Base-by-base conservation (phyloP, 2,329 filamentous ascomycete genomes). In the Didymellaceae sp. region DNA sequence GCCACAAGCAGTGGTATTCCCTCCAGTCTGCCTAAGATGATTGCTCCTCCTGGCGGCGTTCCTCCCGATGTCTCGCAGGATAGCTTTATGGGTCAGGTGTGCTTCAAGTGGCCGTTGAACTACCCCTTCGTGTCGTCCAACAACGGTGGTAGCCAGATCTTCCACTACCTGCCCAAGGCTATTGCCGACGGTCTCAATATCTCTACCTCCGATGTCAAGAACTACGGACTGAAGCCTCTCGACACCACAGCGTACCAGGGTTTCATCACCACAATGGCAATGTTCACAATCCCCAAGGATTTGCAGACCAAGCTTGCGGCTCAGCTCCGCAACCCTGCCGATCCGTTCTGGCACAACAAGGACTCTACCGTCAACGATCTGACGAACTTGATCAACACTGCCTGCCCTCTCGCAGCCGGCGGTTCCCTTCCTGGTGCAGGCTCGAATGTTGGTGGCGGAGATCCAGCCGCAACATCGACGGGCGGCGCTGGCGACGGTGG, bases 111-210 rank as follows among this genome's bases (percentile, higher is more conserved):
- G 66, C 82, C 84, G 1, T 81, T 96, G 61, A 93, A 95, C 76
- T 99, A 94, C 73, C 77, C 82, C 7, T 96, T 95, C 68, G 89
- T 97, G 9, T 78, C 78, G 17, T 85, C 88, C 55, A 80, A 85
- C 11, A 80, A 87, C 57, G 89, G 91, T 14, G 88, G 90, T 5
- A 85, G 85, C 30, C 93, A 97, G 74, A 90, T 99, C 65, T 96
- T 97, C 77, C 76, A 83, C 44, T 89, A 84, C 58, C 78, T 97
- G 4, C 91, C 91, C 0, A 63, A 79, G 43, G 90, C 89, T 58
- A 80, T 96, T 40, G 77, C 82, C 2, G 82, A 87, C 57, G 88
- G 84, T 33, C 77, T 96, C 8, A 71, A 72, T 43, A 71, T 80
- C 43, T 63, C 61, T 4, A 31, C 53, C 6, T 62, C 79, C 14